Evolutionary conservation across 305 asterid genomes (phyloP), one percentile per base, ranked within the genome.

Genomic region (Fraxinus xanthoxyloides): DNA sequence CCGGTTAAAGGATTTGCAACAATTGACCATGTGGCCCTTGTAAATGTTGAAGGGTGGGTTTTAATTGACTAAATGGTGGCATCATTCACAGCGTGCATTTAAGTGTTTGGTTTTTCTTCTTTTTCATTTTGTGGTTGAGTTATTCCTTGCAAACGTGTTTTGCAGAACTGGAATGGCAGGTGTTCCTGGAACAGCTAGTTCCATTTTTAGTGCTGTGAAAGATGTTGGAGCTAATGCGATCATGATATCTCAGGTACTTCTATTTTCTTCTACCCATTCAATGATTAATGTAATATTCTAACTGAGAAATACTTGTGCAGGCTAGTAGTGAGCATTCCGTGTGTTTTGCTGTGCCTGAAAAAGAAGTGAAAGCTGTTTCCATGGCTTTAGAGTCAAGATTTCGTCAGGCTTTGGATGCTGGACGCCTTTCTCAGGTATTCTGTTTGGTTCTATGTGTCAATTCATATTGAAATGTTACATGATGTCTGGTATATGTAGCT

Each of bases 151-250:
- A n/a, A n/a, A n/a, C n/a, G n/a, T n/a, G n/a, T n/a, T n/a, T n/a
- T 84, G 83, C 92, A 96, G 99, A 88, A 96, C 99, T 83, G 99
- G 99, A 90, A 94, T 96, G 99, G 98, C 98, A 78, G 99, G 99
- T 80, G 98, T 96, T 80, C 99, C 98, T 85, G 99, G 99, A 84
- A 96, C 98, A 83, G 93, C 98, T 75, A 92, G 93, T 76, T 93
- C 90, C 82, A 96, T 96, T 87, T 96, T 96, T 88, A 87, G 91
- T 80, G 97, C 94, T 67, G 98, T 93, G 83, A 96, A 92, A 87
- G 98, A 90, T 81, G 99, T 94, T 61, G 98, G 98, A 76, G 99
- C 99, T 82, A 96, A 96, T 81, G 99, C 93, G 30, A 91, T 96
- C 85, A 94, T 94, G 98, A 96, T 94, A 89, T 94, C 99, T 3